Evolutionary conservation across 768 basidiomycete genomes (phyloP).

Genomic region (Megacollybia marginata): DNA sequence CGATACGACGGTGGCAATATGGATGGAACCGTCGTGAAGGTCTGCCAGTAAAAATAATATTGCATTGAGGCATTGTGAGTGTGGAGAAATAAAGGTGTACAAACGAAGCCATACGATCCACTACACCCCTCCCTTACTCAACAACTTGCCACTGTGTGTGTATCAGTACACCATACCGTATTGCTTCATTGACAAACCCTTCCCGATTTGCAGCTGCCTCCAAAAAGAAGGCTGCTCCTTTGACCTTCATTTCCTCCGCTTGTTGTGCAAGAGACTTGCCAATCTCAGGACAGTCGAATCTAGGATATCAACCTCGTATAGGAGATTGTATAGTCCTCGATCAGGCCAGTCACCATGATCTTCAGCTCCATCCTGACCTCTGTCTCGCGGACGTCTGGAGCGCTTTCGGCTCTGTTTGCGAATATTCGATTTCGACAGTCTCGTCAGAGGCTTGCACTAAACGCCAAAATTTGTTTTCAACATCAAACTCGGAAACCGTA

Average conservation of each 20-base stretch:
- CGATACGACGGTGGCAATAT: no score
- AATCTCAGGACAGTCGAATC: constrained; percentile 82
- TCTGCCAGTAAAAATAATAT: no score
- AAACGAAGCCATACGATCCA: no score
- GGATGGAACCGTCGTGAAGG: no score
- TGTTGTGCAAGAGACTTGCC: constrained; percentile 43
- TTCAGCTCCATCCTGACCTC: constrained; percentile 38
- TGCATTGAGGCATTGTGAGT: no score
- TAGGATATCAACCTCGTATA: constrained; percentile 66
- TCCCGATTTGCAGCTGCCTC: constrained; percentile 38
- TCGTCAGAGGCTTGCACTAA: constrained; percentile 84
- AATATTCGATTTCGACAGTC: constrained; percentile 96
- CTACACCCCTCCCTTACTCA: no score
- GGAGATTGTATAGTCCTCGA: constrained; percentile 55
- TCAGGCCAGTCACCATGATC: constrained; percentile 68
- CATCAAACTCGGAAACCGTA: constrained; percentile 79
- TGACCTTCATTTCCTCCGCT: constrained; percentile 56
- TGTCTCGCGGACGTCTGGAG: constrained; percentile 54
- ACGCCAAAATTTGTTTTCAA: constrained; percentile 96
- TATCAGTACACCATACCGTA: no score
- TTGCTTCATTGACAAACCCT: constrained; percentile 55
- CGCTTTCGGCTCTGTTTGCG: constrained; percentile 78
- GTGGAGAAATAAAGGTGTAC: no score
- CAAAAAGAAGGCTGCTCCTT: constrained; percentile 42
- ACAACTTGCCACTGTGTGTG: no score